Conservation (phyloP, 139 green algal species). For the Klebsormidium nitens region DNA sequence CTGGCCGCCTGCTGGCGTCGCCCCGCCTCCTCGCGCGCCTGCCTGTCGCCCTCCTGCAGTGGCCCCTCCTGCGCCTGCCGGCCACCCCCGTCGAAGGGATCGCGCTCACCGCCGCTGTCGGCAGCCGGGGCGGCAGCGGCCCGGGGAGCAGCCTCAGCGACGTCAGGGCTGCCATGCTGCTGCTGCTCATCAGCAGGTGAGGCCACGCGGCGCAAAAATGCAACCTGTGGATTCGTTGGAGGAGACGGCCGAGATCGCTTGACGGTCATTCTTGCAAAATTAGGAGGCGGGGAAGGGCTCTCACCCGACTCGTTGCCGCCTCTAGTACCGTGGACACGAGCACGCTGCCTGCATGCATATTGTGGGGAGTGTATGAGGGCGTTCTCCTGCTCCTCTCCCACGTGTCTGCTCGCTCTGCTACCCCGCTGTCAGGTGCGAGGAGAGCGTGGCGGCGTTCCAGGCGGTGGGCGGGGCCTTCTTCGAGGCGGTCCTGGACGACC, state of each 20-base stretch:
- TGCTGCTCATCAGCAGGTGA: conserved; percentile 40
- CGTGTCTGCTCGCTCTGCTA: no score
- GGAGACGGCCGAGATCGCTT: no score
- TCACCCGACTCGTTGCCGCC: no score
- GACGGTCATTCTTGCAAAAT: no score
- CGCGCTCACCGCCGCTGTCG: conserved; percentile 25
- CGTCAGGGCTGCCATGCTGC: conserved; percentile 27
- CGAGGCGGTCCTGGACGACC: conserved; percentile 33
- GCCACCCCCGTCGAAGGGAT: conserved; percentile 6
- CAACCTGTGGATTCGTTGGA: no score
- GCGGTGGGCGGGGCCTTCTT: conserved; percentile 37
- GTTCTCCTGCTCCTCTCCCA: no score
- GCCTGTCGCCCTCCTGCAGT: conserved; percentile 28
- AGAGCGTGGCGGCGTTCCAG: conserved; percentile 18
- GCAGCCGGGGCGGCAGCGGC: conserved; percentile 13
- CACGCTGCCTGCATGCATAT: no score
- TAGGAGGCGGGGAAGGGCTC: no score
- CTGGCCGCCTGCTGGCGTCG: not conserved
- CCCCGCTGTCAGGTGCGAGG: conserved; percentile 26
- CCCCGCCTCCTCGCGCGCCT: conserved; percentile 9
- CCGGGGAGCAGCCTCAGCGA: conserved; percentile 10
- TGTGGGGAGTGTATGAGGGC: no score
- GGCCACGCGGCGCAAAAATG: no score
- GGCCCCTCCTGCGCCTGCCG: conserved; percentile 34
- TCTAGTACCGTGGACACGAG: no score